Conservation (phyloP, 768 basidiomycete species). For the Lentinus brumalis region DNA sequence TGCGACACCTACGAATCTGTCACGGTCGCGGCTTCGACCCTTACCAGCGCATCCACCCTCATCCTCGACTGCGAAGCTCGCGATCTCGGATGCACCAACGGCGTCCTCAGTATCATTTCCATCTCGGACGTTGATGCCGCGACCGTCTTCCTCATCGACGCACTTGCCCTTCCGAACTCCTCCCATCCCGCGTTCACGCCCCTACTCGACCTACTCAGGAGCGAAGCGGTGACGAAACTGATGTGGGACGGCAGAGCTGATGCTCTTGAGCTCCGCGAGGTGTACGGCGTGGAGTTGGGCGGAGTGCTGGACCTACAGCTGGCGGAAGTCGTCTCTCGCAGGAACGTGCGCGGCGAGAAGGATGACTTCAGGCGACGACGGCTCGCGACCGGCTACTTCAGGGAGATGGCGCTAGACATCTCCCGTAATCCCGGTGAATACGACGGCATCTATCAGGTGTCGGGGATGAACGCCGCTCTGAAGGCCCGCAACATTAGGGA, state of each 20-base stretch:
- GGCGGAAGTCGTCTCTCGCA: slow-evolving; percentile 38
- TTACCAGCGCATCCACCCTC: slow-evolving; percentile 17
- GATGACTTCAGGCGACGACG: slow-evolving; percentile 18
- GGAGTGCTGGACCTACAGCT: slow-evolving; percentile 43
- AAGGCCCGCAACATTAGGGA: neutral
- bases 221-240: slow-evolving; percentile 34
- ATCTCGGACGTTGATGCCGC: slow-evolving; percentile 34
- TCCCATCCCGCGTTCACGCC: slow-evolving; percentile 26
- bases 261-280: slow-evolving; percentile 34
- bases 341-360: slow-evolving; percentile 26
- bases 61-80: slow-evolving; percentile 44
- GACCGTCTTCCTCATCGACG: slow-evolving; percentile 40
- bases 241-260: slow-evolving; percentile 46
- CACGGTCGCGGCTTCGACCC: slow-evolving; percentile 2
- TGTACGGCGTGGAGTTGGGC: slow-evolving; percentile 29
- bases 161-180: slow-evolving; percentile 13
- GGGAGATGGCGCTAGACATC: neutral
- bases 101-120: slow-evolving; percentile 39
- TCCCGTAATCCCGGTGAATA: neutral
- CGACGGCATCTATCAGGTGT: slow-evolving; percentile 3
- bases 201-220: slow-evolving; percentile 32
- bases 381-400: slow-evolving; percentile 1
- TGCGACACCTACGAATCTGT: slow-evolving; percentile 16
- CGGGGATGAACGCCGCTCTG: neutral
- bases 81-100: slow-evolving; percentile 33